phyloP scores from a whole-genome alignment of 176 grass and related monocot genomes.

The Ensete ventricosum region DNA sequence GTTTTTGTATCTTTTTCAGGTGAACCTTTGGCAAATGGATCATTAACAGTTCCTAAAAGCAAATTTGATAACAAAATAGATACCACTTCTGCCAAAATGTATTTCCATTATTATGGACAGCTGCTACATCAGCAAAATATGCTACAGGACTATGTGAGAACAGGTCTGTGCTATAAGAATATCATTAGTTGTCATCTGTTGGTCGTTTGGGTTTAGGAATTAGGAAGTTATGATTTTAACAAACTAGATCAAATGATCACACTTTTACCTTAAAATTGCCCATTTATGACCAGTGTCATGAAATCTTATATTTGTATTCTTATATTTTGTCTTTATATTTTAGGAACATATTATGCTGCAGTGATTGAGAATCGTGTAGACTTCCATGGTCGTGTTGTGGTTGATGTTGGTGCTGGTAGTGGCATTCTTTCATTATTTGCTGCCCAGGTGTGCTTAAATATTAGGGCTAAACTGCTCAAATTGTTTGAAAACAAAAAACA shows the following conservation, averaged over 20 bases:
- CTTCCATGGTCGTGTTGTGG: constrained; percentile 83
- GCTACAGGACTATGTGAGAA: constrained; percentile 99
- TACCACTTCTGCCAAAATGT: constrained; percentile 93
- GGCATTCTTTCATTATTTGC: constrained; percentile 99
- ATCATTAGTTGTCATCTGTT: background rate
- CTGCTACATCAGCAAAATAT: constrained; percentile 99
- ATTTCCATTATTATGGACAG: constrained; percentile 98
- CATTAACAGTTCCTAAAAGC: constrained; percentile 50
- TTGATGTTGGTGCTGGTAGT: constrained; percentile 99
- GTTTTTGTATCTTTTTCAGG: constrained; percentile 32
- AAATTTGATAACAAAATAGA: constrained; percentile 99
- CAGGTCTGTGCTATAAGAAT: constrained; percentile 39
- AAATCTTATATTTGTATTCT: background rate
- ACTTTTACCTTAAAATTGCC: too few species aligned
- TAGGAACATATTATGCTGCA: constrained; percentile 98
- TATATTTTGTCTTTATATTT: constrained; percentile 13
- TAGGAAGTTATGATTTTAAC: background rate
- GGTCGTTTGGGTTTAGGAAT: background rate
- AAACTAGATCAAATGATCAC: background rate
- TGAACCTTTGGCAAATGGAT: constrained; percentile 66
- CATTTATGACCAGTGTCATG: background rate
- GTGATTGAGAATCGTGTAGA: constrained; percentile 84
- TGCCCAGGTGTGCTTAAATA: constrained; percentile 53
- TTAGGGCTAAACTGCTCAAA: constrained; percentile 14
- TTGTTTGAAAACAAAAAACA: background rate